phyloP scores from a whole-genome alignment of 2,329 filamentous ascomycete species.

The Apiospora arundinis region DNA sequence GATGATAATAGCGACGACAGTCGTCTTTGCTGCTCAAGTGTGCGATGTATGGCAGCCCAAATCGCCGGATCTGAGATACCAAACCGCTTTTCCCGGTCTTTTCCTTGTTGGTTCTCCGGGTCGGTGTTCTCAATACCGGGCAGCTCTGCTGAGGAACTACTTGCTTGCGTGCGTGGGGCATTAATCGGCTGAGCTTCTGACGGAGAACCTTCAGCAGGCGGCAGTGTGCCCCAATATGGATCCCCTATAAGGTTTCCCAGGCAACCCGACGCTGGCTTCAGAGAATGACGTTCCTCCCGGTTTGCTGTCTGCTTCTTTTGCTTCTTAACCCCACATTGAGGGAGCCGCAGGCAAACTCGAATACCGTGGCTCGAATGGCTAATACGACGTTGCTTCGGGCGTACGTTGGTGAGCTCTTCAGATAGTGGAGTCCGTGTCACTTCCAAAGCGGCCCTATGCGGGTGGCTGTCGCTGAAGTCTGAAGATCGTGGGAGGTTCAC shows the following conservation, averaged over 20 bases:
- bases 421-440: constrained; percentile 41
- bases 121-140: background rate
- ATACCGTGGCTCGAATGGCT: constrained; percentile 41
- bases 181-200: constrained; percentile 7
- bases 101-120: background rate
- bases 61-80: constrained; percentile 46
- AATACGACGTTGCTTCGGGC: constrained; percentile 45
- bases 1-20: constrained; percentile 43
- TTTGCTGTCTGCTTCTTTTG: background rate
- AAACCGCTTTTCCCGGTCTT: constrained; percentile 37
- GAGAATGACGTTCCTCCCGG: constrained; percentile 25
- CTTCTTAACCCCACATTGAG: constrained; percentile 27
- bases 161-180: background rate
- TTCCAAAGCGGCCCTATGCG: constrained; percentile 40
- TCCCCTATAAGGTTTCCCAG: constrained; percentile 30
- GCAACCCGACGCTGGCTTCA: constrained; percentile 35
- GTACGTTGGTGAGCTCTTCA: constrained; percentile 39
- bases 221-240: constrained; percentile 38
- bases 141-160: background rate
- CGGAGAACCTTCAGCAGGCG: constrained; percentile 25
- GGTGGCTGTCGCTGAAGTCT: constrained; percentile 30
- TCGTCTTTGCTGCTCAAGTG: constrained; percentile 52
- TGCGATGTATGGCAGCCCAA: constrained; percentile 53
- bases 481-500: constrained; percentile 38
- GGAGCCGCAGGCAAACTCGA: constrained; percentile 43